Evolutionary conservation across 345 rosid species (phyloP).

Genomic region (Combretum micranthum): DNA sequence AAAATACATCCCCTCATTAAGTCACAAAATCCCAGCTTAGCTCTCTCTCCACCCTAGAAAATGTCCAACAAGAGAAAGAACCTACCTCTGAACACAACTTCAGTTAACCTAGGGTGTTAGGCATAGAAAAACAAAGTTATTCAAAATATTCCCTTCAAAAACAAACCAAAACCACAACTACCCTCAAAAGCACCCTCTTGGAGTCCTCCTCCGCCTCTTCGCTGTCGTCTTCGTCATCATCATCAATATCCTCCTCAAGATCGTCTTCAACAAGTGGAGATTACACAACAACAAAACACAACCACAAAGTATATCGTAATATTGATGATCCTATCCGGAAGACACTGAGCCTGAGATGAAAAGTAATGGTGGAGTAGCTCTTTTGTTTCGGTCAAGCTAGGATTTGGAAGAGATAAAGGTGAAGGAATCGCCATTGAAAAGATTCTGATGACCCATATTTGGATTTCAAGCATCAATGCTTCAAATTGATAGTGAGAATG

Average conservation of each 20-base stretch:
- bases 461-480: conserved; percentile 14
- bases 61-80: not conserved
- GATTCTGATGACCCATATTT: conserved; percentile 13
- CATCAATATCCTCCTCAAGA: not conserved
- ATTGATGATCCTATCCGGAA: not conserved
- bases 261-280: too few species aligned
- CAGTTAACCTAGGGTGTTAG: conserved; percentile 1
- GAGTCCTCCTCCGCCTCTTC: not conserved
- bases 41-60: not conserved
- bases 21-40: not conserved
- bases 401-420: conserved; percentile 3
- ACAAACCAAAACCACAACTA: not conserved
- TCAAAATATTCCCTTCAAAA: not conserved
- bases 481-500: conserved; percentile 12
- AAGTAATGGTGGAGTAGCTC: not conserved
- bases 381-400: not conserved
- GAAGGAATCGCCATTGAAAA: conserved; percentile 12
- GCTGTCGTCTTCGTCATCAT: not conserved
- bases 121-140: conserved; percentile 5
- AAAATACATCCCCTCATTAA: not conserved
- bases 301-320: not conserved
- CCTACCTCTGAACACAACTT: not conserved
- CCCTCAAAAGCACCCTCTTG: not conserved
- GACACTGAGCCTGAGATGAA: not conserved
- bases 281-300: not conserved